Base-by-base conservation (phyloP, 2,329 filamentous ascomycete genomes). In the Dendrostoma leiphaemia region DNA sequence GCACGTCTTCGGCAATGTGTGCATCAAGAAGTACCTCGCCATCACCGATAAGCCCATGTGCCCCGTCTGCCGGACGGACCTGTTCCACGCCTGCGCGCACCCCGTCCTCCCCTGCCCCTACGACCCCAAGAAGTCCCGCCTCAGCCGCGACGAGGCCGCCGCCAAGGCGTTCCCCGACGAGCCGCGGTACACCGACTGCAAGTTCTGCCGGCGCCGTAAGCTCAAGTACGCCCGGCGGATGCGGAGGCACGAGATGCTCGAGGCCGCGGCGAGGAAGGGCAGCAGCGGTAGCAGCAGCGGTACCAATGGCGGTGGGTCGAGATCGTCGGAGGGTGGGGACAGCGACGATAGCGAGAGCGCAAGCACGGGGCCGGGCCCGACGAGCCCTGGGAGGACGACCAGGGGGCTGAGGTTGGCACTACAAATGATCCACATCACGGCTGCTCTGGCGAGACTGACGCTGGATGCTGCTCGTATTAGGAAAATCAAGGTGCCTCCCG, bases 141-240 rank as follows among this genome's bases (percentile, higher is more conserved):
- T 48, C 29, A 24, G 28, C 31, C 56, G 48, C 38, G 31, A 51
- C n/a, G 56, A 58, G 21, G 48, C 54, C 21, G 54, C 57, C 13
- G 29, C 41, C 29, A 44, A 28, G 45, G 48, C 47, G 24, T 59
- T 56, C 28, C 50, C 51, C 19, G 50, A 47, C 13, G 54, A 57
- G 4, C 28, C 45, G n/a, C 50, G 47, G 7, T 19, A 48, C 15
- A 34, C 28, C 47, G 47, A 53, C 40, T 59, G 57, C 50, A 15
- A 21, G 12, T 59, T 48, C 43, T 59, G 57, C 54, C 56, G 48
- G 70, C 91, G 87, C 73, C 88, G 90, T 65, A 82, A 89, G 61
- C 82, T 86, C 67, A 92, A 90, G 72, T 83, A 84, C 53, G 82
- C 84, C 66, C 81, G 79, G 61, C 78, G 81, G 41, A 82, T 85